Percentiles rank a stretch among this genome's conserved stretches.
Conservation (phyloP, 1,139 yeast genomes). For the Geotrichum histeridarum region DNA sequence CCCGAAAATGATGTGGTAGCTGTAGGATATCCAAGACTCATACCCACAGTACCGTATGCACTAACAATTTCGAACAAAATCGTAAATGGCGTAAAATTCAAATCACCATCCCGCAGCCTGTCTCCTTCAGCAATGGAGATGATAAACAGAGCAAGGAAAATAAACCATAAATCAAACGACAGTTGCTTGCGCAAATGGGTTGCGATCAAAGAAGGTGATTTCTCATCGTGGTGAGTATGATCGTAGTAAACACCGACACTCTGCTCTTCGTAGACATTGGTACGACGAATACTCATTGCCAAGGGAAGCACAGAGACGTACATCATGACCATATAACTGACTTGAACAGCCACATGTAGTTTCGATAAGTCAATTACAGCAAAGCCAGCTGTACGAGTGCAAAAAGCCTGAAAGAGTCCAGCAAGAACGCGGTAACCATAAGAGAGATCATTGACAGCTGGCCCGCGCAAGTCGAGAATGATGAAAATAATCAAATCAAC, state of each 20-base stretch:
- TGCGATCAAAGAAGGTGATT: constrained; percentile 57
- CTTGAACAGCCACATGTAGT: constrained; percentile 87
- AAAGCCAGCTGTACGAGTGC: constrained; percentile 94
- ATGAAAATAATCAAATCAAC: constrained; percentile 77
- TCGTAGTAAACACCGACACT: constrained; percentile 76
- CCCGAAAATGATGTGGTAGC: constrained; percentile 65
- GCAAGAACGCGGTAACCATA: constrained; percentile 66
- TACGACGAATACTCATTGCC: constrained; percentile 92
- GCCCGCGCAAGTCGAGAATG: constrained; percentile 62
- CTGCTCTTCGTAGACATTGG: constrained; percentile 96
- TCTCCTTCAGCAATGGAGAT: constrained; percentile 81
- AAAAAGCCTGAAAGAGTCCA: constrained; percentile 85
- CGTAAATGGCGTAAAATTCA: constrained; percentile 61
- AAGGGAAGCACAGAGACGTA: constrained; percentile 92
- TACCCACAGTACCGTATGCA: constrained; percentile 95
- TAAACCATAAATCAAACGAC: constrained; percentile 92
- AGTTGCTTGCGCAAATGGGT: constrained; percentile 87
- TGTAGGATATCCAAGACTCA: constrained; percentile 75
- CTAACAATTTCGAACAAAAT: constrained; percentile 83
- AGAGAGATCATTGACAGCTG: constrained; percentile 44
- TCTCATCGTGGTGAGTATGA: constrained; percentile 32
- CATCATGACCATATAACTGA: constrained; percentile 95
- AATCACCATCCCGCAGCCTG: constrained; percentile 45
- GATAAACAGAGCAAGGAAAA: constrained; percentile 77
- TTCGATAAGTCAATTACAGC: constrained; percentile 60